These are phyloP conservation scores for Lactarius deliciosus DNA, from an alignment of 768 basidiomycete species.

Conservation along the genomic window DNA sequence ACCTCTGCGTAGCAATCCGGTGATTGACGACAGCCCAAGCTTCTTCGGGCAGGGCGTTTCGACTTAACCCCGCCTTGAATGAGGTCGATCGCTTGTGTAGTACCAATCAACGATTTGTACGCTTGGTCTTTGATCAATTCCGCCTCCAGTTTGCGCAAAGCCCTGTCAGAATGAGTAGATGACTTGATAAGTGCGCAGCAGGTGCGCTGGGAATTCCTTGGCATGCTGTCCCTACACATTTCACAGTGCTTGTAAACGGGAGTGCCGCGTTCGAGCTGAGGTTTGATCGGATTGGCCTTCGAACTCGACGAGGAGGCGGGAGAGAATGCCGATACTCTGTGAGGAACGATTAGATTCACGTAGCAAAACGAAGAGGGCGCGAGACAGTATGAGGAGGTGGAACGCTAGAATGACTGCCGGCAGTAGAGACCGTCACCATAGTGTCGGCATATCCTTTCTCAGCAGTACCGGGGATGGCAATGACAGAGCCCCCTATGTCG, in stretches of 20 bases:
- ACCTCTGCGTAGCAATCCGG: slow-evolving; percentile 35
- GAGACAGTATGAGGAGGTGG: slow-evolving; percentile 53
- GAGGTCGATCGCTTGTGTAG: slow-evolving; percentile 49
- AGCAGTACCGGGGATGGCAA: slow-evolving; percentile 33
- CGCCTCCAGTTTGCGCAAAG: slow-evolving; percentile 32
- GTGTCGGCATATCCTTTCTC: slow-evolving; percentile 49
- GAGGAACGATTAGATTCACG: background rate
- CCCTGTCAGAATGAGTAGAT: slow-evolving; percentile 32
- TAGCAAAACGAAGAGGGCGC: slow-evolving; percentile 9
- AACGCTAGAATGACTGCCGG: slow-evolving; percentile 55
- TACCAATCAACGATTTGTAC: slow-evolving; percentile 34
- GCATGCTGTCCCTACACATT: slow-evolving; percentile 47
- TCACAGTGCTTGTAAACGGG: slow-evolving; percentile 38
- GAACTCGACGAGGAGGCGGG: slow-evolving; percentile 28
- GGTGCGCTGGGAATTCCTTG: slow-evolving; percentile 36
- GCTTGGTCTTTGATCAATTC: slow-evolving; percentile 35
- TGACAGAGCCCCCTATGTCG: slow-evolving; percentile 34
- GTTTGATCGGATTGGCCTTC: slow-evolving; percentile 13
- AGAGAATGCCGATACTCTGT: slow-evolving; percentile 53
- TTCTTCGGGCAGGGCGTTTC: slow-evolving; percentile 48
- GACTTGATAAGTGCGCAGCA: slow-evolving; percentile 34
- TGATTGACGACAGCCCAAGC: slow-evolving; percentile 34
- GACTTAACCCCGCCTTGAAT: slow-evolving; percentile 43
- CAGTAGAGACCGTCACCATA: slow-evolving; percentile 43
- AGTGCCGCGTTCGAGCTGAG: slow-evolving; percentile 35